Base-by-base conservation (phyloP, 2,329 filamentous ascomycete genomes). In the Pezicula neosporulosa region DNA sequence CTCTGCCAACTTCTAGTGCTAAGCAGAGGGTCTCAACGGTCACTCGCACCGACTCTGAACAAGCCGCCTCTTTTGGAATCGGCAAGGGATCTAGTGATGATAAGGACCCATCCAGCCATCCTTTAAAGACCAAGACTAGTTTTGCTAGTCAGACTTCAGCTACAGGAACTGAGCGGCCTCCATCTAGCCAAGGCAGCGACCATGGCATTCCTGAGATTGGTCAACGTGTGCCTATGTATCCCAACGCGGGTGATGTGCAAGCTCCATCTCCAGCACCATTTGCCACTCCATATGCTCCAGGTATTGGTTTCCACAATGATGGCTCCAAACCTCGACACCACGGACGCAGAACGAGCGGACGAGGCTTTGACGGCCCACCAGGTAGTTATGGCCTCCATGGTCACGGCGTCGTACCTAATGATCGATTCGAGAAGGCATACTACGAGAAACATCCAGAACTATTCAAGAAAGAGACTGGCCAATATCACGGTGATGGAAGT, bases 351-450 rank as follows among this genome's bases (percentile, higher is more conserved):
- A 83, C 81, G 54, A 95, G 90, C 68, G 82, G 81, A 44, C 81
- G 85, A 50, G 87, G 86, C 35, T 86, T 86, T 60, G 76, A 83
- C 36, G 80, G 82, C 24, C 92, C 92, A 1, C 89, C 91, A 3
- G 93, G 90, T 52, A 96, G 91, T 73, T 97, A 97, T 64, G 92
- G 93, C 55, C 81, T 96, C 50, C 92, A 96, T 63, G 90, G 92
- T 42, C 93, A 97, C 64, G 91, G 90, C 48, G 77, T 89, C 24
- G 78, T 81, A 16, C 77, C 86, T 3, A 82, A 83, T 51, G 89
- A 95, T 71, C 90, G 87, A 66, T 89, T 97, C 38, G 90, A 96
- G 63, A 89, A 89, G 72, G 88, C 89, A 24, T 97, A 96, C 80
- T 95, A 94, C 65, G 83, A 90, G 63, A 97, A 94, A 71, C 91